Evolutionary conservation across 805 yeast genomes (phyloP).

Genomic region (Wickerhamiella parazyma): DNA sequence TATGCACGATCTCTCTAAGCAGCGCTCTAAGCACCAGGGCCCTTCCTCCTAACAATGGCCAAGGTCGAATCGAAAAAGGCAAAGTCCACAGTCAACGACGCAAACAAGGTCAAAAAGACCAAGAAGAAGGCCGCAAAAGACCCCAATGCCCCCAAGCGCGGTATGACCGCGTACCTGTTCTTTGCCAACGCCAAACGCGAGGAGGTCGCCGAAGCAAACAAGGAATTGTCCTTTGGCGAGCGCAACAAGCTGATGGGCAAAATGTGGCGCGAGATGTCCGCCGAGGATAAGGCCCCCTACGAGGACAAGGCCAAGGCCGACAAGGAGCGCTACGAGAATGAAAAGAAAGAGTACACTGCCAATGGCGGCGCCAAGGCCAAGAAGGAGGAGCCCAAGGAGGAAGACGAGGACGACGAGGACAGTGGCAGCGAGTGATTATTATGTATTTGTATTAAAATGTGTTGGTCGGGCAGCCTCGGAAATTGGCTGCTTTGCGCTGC

Average conservation of each 20-base stretch:
- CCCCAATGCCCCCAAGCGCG: conserved; percentile 97
- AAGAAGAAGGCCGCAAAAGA: conserved; percentile 21
- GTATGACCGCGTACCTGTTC: conserved; percentile 96
- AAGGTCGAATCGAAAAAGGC: conserved; percentile 16
- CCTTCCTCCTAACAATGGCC: conserved; percentile 15
- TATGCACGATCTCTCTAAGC: neutral
- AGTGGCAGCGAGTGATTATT: neutral
- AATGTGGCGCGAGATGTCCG: conserved; percentile 82
- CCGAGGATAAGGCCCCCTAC: conserved; percentile 77
- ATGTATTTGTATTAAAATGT: too few relatives aligned
- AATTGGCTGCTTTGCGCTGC: too few relatives aligned
- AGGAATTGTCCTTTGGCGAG: conserved; percentile 86
- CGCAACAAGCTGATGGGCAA: conserved; percentile 93
- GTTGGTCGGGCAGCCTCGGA: too few relatives aligned
- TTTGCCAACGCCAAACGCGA: conserved; percentile 97
- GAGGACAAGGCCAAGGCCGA: conserved; percentile 89
- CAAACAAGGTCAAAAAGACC: conserved; percentile 13
- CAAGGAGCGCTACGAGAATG: conserved; percentile 94
- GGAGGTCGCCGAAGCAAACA: conserved; percentile 87
- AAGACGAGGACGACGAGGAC: conserved; percentile 1
- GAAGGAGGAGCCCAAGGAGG: conserved; percentile 1
- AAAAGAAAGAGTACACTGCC: conserved; percentile 60
- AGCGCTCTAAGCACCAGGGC: neutral
- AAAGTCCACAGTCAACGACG: conserved; percentile 9
- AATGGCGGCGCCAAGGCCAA: neutral